Conservation (phyloP, 2,329 filamentous ascomycete species). For the Emericellopsis atlantica region DNA sequence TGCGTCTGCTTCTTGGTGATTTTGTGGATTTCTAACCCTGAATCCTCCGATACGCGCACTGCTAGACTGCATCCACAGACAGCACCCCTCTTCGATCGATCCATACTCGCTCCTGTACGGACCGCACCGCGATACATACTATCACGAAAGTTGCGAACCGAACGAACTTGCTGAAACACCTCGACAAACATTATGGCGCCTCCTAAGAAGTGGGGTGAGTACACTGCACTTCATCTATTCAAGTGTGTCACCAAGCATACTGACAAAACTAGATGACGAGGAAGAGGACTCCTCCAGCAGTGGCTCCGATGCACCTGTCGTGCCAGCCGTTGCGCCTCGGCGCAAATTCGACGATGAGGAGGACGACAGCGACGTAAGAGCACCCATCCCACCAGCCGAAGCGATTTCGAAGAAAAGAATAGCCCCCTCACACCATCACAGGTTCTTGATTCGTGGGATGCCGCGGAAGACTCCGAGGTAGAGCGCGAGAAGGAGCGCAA, state of each 20-base stretch:
- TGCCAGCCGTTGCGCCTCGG: constrained; percentile 25
- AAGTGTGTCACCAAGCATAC: no score
- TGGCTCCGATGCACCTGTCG: constrained; percentile 19
- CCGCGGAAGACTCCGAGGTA: constrained; percentile 89
- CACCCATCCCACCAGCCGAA: background rate
- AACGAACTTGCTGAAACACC: no score
- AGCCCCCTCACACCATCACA: constrained; percentile 21
- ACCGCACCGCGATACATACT: no score
- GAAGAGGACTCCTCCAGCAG: constrained; percentile 22
- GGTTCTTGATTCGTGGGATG: constrained; percentile 95
- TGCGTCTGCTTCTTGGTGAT: no score
- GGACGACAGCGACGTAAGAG: constrained; percentile 62
- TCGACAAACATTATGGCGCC: no score
- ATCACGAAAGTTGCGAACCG: no score
- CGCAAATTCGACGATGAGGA: constrained; percentile 85
- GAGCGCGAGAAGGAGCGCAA: constrained; percentile 93
- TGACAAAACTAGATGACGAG: constrained; percentile 20
- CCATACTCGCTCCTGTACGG: no score
- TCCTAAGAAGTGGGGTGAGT: background rate
- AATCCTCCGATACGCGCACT: no score
- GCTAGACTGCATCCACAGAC: no score
- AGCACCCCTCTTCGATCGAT: no score
- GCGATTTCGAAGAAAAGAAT: background rate
- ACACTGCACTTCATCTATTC: no score
- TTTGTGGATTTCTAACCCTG: no score